phyloP scores from a whole-genome alignment of 257 asterid genomes.

The Haberlea rhodopensis region DNA sequence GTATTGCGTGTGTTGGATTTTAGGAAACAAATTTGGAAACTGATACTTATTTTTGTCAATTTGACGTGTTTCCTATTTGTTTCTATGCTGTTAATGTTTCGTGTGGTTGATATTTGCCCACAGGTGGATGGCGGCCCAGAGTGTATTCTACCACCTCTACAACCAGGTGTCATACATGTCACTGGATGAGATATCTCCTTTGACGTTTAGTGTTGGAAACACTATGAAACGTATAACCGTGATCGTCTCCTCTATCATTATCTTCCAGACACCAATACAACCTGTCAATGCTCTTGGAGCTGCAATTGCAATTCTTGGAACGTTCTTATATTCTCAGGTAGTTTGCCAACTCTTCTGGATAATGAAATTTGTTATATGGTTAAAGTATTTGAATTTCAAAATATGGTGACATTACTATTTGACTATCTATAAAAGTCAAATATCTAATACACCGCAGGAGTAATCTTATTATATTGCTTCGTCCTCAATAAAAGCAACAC shows the following conservation, averaged over 20 bases:
- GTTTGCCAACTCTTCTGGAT: conserved; percentile 16
- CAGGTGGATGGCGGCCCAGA: conserved; percentile 98
- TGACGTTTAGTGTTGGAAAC: conserved; percentile 92
- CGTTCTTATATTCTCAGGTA: conserved; percentile 97
- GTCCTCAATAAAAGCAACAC: background rate
- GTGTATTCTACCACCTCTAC: conserved; percentile 89
- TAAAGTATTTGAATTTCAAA: background rate
- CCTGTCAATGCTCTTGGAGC: conserved; percentile 97
- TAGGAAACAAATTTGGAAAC: background rate
- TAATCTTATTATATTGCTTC: background rate
- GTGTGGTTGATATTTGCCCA: conserved; percentile 21
- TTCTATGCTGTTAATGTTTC: conserved; percentile 21
- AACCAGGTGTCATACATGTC: conserved; percentile 98
- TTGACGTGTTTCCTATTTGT: background rate
- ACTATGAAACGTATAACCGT: conserved; percentile 96
- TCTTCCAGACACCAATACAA: conserved; percentile 83
- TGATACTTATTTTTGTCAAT: background rate
- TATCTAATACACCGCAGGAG: background rate
- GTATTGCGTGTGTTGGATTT: background rate
- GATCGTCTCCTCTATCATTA: conserved; percentile 87
- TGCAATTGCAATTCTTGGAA: conserved; percentile 86
- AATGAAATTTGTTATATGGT: background rate
- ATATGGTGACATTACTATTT: background rate
- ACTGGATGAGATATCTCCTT: conserved; percentile 88
- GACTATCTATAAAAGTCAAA: background rate